A percentile compares a stretch with the other conserved stretches of the same genome.
phyloP scores from a whole-genome alignment of 225 moss, liverwort and hornwort species.

The Pleurozium schreberi region DNA sequence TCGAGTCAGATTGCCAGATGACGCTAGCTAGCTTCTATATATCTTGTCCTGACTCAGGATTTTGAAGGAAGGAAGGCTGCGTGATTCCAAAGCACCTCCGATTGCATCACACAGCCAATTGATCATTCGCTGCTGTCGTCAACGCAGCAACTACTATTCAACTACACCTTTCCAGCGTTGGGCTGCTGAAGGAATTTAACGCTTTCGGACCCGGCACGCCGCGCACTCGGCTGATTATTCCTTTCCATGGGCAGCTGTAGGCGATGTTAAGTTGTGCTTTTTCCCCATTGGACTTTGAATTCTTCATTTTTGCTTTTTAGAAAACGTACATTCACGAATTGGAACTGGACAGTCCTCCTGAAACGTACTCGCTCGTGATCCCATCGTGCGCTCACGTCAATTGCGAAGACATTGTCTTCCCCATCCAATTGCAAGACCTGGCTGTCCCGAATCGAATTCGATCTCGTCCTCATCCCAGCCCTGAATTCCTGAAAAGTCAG shows the following conservation, averaged over 20 bases:
- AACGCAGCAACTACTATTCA: slow-evolving; percentile 5
- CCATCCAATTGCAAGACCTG: not conserved
- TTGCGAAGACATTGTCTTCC: not conserved
- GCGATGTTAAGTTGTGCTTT: not conserved
- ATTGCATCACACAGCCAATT: not conserved
- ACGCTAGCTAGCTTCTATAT: not conserved
- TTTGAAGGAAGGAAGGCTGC: not conserved
- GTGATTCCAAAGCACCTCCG: slow-evolving; percentile 6
- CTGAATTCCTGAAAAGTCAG: slow-evolving; percentile 6
- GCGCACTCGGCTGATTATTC: not conserved
- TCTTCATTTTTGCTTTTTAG: not conserved
- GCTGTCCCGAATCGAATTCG: not conserved
- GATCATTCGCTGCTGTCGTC: not conserved
- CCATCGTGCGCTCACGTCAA: not conserved
- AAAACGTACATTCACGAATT: too few species aligned
- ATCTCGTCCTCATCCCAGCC: not conserved
- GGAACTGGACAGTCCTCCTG: not conserved
- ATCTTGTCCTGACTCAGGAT: not conserved
- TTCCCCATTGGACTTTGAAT: not conserved
- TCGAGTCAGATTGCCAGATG: not conserved
- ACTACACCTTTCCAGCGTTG: not conserved
- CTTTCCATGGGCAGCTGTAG: not conserved
- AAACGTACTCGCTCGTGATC: not conserved
- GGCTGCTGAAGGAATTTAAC: not conserved
- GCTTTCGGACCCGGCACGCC: slow-evolving; percentile 5